Base-by-base conservation (phyloP, 192 early-diverging fungal species). In the Powellomyces hirtus region DNA sequence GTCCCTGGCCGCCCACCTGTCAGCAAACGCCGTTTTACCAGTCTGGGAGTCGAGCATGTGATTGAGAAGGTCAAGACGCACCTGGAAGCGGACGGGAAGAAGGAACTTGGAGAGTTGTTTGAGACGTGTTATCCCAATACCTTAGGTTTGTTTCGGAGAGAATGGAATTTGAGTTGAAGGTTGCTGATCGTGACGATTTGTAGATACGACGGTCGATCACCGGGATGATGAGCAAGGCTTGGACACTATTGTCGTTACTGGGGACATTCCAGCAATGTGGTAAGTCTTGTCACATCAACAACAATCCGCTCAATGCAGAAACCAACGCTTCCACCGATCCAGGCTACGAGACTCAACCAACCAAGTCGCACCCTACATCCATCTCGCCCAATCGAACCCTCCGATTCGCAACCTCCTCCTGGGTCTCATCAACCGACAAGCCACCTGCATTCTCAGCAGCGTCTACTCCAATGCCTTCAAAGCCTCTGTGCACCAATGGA, bases 181-280 rank as follows among this genome's bases (percentile, higher is more conserved):
- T n/a, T n/a, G n/a, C n/a, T n/a, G n/a, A n/a, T n/a, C n/a, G n/a
- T n/a, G n/a, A n/a, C n/a, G n/a, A n/a, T n/a, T n/a, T n/a, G n/a
- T n/a, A n/a, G n/a, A n/a, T n/a, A n/a, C n/a, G n/a, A n/a, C n/a
- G n/a, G n/a, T n/a, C n/a, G n/a, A n/a, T n/a, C n/a, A n/a, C n/a
- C n/a, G n/a, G n/a, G n/a, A n/a, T n/a, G n/a, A n/a, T n/a, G n/a
- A n/a, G n/a, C n/a, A n/a, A n/a, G n/a, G n/a, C n/a, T n/a, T 42
- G 4, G 81, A 80, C 26, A 79, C 88, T 0, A 90, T 91, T 71
- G 62, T 91, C 8, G 79, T 91, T 0, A 91, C 89, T 0, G 89
- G 89, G 27, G 89, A 91, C 62, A 91, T 84, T 76, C 76, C 74
- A 29, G 89, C 89, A 22, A 89, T 89, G 81, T 91, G 89, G 89